These are phyloP conservation scores for Trichoderma afroharzianum DNA, from an alignment of 2,329 filamentous ascomycete species.

Conservation along the genomic window DNA sequence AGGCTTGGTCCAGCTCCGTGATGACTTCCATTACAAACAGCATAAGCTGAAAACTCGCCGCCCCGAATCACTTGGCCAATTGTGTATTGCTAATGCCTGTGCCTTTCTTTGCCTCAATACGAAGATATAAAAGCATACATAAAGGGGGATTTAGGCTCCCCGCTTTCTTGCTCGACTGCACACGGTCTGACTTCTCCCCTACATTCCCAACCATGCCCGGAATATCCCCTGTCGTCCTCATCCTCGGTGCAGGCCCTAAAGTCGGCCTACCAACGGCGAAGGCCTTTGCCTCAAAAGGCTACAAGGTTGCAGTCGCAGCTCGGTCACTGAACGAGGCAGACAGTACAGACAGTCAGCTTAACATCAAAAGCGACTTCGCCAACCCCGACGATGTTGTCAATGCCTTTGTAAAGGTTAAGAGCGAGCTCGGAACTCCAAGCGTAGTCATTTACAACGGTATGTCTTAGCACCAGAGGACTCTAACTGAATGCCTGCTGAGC, in stretches of 20 bases:
- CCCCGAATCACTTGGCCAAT: background rate
- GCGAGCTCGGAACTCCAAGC: background rate
- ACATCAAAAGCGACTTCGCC: conserved; percentile 7
- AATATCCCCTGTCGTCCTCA: background rate
- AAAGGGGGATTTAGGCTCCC: background rate
- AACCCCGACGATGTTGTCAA: conserved; percentile 1
- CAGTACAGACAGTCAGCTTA: background rate
- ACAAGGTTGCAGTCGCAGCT: conserved; percentile 7
- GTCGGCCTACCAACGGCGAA: background rate
- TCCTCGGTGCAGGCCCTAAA: background rate
- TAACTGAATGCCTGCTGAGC: background rate
- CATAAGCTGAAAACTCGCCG: background rate
- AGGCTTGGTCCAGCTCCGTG: background rate
- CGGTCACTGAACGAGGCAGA: conserved; percentile 8
- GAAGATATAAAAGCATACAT: background rate
- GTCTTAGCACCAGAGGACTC: background rate
- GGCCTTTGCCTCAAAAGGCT: background rate
- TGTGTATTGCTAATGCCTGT: background rate
- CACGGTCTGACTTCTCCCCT: background rate
- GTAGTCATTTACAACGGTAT: conserved; percentile 11
- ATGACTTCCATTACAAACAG: background rate
- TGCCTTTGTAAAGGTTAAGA: background rate
- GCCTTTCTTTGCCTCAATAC: background rate
- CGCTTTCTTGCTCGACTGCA: background rate
- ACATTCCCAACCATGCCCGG: background rate